Evolutionary conservation across 1,139 yeast species (phyloP).

Genomic region (Zygoascus meyerae): DNA sequence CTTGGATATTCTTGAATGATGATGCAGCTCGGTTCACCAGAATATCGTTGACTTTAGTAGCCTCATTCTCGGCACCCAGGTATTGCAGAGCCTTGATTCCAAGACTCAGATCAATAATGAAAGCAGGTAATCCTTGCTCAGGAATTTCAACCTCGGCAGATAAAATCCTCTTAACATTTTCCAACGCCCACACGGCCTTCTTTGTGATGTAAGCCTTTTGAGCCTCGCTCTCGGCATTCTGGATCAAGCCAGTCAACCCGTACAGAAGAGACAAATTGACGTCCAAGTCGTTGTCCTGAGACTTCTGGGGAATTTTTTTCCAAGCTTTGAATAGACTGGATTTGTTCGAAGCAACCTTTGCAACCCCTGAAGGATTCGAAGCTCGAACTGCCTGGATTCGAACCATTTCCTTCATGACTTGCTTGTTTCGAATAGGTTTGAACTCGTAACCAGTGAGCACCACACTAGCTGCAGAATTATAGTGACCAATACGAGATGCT

Average conservation of each 20-base stretch:
- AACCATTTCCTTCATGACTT: conserved; percentile 14
- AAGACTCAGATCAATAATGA: conserved; percentile 7
- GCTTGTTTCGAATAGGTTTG: conserved; percentile 10
- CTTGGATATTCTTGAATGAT: neutral
- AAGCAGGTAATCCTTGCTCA: conserved; percentile 5
- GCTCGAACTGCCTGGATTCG: conserved; percentile 14
- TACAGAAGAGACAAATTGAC: conserved; percentile 7
- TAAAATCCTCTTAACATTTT: neutral
- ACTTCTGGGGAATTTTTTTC: conserved; percentile 6
- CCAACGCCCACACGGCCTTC: neutral
- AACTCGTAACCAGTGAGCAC: conserved; percentile 11
- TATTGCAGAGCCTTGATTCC: conserved; percentile 3
- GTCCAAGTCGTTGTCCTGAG: conserved; percentile 6
- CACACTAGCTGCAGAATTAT: conserved; percentile 12
- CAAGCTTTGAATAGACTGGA: conserved; percentile 4
- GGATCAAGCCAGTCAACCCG: conserved; percentile 7
- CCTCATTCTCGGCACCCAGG: conserved; percentile 1
- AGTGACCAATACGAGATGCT: conserved; percentile 14
- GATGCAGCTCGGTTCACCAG: neutral
- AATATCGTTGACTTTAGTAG: conserved; percentile 1
- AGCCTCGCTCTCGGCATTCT: neutral
- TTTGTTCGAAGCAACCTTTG: neutral
- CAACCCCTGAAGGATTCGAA: neutral
- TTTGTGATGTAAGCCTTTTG: neutral
- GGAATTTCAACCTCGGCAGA: neutral